Base-by-base conservation (phyloP, 352 stramenopile genomes). In the Phytophthora megakarya region DNA sequence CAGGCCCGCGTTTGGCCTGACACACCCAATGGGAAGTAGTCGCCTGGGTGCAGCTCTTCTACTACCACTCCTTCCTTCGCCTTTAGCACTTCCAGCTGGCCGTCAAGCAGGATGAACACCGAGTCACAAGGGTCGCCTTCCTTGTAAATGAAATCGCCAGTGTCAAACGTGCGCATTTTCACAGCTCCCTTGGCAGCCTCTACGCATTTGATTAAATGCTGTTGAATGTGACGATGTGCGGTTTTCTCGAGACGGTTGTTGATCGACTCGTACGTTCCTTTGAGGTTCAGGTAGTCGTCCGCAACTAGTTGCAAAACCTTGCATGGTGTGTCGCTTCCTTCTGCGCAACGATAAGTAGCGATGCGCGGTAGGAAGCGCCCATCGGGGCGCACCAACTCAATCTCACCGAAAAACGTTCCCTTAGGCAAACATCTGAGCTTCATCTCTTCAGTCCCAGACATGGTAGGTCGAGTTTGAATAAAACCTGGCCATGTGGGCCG, bases 1-100 rank as follows among this genome's bases (percentile, higher is more conserved):
- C 72, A 85, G 22, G 78, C 75, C 50, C 71, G 72, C 9, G 80
- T 89, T 65, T 90, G 71, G 2, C 81, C 84, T 1, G 86, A 89
- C 12, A 93, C 86, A 2, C 86, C 86, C 0, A 95, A 69, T 9
- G 86, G 86, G 58, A 95, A 95, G 64, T 91, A 95, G 57, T 92
- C 86, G 6, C 86, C 86, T 2, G 76, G 68, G 16, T 81, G 68
- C 13, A 95, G 69, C 51, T 89, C 72, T 52, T 95, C 86, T 13
- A 95, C 81, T 3, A 92, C 76, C 15, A 94, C 63, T 19, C 81
- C 61, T 7, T 83, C 80, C n/a, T 83, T 73, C 35, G 85, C 73
- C 43, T 84, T 84, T 1, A 94, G 67, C 15, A 94, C 85, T 68
- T 94, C 75, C 0, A 92, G 72, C 38, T 86, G 72, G 12, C 85